Percentiles rank a stretch among this genome's conserved stretches.
phyloP scores from a whole-genome alignment of 1,284 basidiomycete species.

The Ganoderma multipileum region DNA sequence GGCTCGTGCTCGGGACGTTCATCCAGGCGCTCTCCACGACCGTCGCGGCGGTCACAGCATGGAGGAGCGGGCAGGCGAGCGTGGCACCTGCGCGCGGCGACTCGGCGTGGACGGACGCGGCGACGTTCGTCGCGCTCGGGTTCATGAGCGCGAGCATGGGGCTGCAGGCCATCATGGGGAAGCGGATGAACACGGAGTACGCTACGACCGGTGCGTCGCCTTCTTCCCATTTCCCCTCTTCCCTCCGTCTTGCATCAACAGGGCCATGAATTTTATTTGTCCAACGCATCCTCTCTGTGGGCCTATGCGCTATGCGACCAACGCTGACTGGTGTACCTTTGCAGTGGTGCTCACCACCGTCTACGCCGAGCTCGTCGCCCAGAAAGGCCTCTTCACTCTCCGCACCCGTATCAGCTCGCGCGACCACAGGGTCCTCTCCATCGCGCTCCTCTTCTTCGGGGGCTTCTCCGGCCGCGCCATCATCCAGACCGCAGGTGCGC shows the following conservation, averaged over 20 bases:
- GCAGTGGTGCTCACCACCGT: constrained; percentile 77
- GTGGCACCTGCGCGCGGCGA: constrained; percentile 53
- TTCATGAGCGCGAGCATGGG: constrained; percentile 84
- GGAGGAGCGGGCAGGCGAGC: constrained; percentile 66
- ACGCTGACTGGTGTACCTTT: background rate
- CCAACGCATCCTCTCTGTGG: background rate
- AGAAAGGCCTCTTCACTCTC: constrained; percentile 72
- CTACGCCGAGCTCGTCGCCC: constrained; percentile 86
- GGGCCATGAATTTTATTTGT: too few species aligned
- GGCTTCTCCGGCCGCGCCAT: constrained; percentile 76
- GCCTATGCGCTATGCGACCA: too few species aligned
- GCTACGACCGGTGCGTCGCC: constrained; percentile 69
- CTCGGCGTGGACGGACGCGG: constrained; percentile 72
- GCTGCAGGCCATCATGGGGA: constrained; percentile 83
- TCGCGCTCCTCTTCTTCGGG: constrained; percentile 72
- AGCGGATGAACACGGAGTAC: constrained; percentile 81
- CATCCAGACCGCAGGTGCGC: constrained; percentile 65
- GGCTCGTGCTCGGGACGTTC: constrained; percentile 77
- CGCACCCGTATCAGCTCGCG: constrained; percentile 62
- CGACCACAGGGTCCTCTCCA: constrained; percentile 77
- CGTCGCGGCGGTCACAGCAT: constrained; percentile 70
- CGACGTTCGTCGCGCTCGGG: constrained; percentile 73
- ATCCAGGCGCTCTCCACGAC: constrained; percentile 79
- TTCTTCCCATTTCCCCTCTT: constrained; percentile 2
- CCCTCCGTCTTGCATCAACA: background rate